These are phyloP conservation scores for Aphanocladium album DNA, from an alignment of 2,329 filamentous ascomycete species.

Conservation along the genomic window DNA sequence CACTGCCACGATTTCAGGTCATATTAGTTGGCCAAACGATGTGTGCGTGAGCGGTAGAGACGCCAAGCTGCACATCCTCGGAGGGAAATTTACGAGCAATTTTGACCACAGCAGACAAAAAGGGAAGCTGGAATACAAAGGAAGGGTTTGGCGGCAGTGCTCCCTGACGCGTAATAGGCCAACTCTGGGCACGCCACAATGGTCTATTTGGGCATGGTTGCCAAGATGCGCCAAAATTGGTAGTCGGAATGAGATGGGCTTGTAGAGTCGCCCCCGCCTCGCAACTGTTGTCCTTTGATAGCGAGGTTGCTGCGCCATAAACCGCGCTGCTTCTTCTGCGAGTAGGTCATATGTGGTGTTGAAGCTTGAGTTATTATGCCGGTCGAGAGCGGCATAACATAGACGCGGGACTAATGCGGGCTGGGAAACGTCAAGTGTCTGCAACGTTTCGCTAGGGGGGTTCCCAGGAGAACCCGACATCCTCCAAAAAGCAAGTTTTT, in stretches of 20 bases:
- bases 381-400: too few relatives aligned
- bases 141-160: background rate
- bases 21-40: too few relatives aligned
- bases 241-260: background rate
- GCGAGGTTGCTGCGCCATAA: background rate
- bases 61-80: too few relatives aligned
- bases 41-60: too few relatives aligned
- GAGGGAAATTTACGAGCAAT: too few relatives aligned
- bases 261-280: background rate
- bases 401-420: background rate
- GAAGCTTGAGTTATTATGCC: too few relatives aligned
- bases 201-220: background rate
- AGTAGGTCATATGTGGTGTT: background rate
- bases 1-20: background rate
- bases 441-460: background rate
- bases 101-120: too few relatives aligned
- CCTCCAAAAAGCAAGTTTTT: background rate
- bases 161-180: slow-evolving; percentile 5
- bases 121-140: background rate
- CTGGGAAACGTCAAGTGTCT: background rate
- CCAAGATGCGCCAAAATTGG: slow-evolving; percentile 4
- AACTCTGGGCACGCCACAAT: slow-evolving; percentile 5
- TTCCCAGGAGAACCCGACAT: background rate
- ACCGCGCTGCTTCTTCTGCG: background rate
- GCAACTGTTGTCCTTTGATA: background rate